Base-by-base conservation (phyloP, 768 basidiomycete genomes). In the Termitomyces sp. region DNA sequence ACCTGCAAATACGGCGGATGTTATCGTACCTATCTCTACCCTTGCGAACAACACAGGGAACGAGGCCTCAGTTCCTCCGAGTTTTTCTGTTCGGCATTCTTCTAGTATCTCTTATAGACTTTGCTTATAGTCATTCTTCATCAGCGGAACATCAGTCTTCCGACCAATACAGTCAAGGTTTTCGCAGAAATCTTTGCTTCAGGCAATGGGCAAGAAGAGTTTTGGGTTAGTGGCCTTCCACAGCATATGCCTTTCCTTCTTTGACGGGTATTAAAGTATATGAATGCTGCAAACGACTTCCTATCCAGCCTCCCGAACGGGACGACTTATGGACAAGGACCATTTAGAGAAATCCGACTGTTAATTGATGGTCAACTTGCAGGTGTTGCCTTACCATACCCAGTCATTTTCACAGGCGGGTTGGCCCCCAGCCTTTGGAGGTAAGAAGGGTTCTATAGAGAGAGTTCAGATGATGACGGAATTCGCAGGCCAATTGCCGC, bases 371-470 rank as follows among this genome's bases (percentile, higher is more conserved):
- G 75, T 0, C 66, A 69, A 62, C 68, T 82, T 3, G 79, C 77
- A 7, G 79, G 80, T 9, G 73, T 72, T 20, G 79, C 72, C 14
- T 80, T 79, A 62, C 79, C 80, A 1, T 82, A 80, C 57, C 70
- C 81, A 71, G 80, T 82, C 18, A 82, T 90, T 44, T 92, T 90
- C 65, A 91, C 88, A 0, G 90, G 90, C 14, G 88, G 88, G 0
- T 81, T 90, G 58, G 76, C 82, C 13, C 90, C 88, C 1, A 73
- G 81, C 1, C 77, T 83, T 32, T 91, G 90, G 89, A 79, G 84
- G 85, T 85, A 53, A 46, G 61, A 28, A 13, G 2, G 28, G 28
- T 38, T 33, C n/a, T 35, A 5, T 22, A 28, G 20, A 20, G 16
- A 52, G 35, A 24, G 18, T 16, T 56, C 26, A 38, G 20, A 18